phyloP scores from a whole-genome alignment of 805 yeast species.

The Teunomyces atbi region DNA sequence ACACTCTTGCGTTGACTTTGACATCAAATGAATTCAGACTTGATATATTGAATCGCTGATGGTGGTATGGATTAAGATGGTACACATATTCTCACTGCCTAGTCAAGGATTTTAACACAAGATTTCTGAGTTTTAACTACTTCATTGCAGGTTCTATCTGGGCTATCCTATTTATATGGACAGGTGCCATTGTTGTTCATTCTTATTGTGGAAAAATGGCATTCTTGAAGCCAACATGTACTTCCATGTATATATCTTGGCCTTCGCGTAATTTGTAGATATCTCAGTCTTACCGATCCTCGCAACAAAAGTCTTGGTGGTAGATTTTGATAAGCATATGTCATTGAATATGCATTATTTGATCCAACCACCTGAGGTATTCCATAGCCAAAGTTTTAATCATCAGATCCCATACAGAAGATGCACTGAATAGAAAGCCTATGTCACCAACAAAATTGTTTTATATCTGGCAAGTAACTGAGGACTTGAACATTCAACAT shows the following conservation, averaged over 20 bases:
- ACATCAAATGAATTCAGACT: constrained; percentile 63
- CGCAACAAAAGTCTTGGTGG: constrained; percentile 26
- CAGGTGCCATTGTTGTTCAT: constrained; percentile 62
- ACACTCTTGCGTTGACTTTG: constrained; percentile 47
- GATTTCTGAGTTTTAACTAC: constrained; percentile 62
- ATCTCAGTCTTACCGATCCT: constrained; percentile 42
- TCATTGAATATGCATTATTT: constrained; percentile 36
- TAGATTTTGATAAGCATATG: constrained; percentile 39
- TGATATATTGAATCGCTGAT: constrained; percentile 60
- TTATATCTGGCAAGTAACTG: constrained; percentile 5
- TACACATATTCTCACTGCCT: constrained; percentile 57
- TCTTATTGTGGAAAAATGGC: constrained; percentile 67
- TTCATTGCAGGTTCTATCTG: constrained; percentile 57
- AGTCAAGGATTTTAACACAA: constrained; percentile 63
- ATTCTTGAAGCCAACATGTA: constrained; percentile 44
- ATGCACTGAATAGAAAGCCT: constrained; percentile 1
- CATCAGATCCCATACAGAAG: constrained; percentile 33
- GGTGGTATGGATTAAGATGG: constrained; percentile 75
- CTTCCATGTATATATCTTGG: constrained; percentile 34
- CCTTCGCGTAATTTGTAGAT: constrained; percentile 23
- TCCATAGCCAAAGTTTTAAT: constrained; percentile 10
- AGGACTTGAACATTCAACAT: not conserved
- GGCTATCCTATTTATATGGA: constrained; percentile 57
- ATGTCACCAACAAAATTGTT: not conserved
- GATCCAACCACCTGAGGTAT: constrained; percentile 45